These are phyloP conservation scores for Neurospora sp. DNA, from an alignment of 495 filamentous ascomycete species.

Conservation along the genomic window DNA sequence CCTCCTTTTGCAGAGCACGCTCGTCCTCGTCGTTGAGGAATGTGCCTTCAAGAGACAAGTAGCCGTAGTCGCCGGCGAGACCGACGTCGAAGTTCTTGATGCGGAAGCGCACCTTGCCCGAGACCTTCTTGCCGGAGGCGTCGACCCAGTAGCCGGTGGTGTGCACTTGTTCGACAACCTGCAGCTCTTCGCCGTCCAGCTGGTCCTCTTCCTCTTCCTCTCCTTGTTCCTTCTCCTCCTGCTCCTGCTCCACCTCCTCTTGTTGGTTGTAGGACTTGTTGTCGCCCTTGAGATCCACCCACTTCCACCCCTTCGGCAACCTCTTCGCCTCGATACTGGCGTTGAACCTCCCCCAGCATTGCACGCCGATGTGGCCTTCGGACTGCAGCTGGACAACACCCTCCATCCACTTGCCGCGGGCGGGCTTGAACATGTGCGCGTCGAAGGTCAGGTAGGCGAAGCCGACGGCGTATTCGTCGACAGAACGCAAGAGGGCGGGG, in stretches of 20 bases:
- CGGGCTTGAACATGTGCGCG: slow-evolving; percentile 34
- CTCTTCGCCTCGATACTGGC: slow-evolving; percentile 39
- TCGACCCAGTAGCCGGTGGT: slow-evolving; percentile 42
- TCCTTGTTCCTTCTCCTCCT: slow-evolving; percentile 10
- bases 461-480: slow-evolving; percentile 36
- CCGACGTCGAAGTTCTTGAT: slow-evolving; percentile 43
- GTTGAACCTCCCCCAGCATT: slow-evolving; percentile 42
- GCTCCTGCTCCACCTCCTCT: slow-evolving; percentile 2
- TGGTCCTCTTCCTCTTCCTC: slow-evolving; percentile 13
- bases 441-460: slow-evolving; percentile 40
- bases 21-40: slow-evolving; percentile 35
- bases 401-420: slow-evolving; percentile 39
- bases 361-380: slow-evolving; percentile 38
- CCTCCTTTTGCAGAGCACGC: slow-evolving; percentile 21
- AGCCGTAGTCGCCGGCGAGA: slow-evolving; percentile 38
- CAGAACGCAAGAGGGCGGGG: slow-evolving; percentile 25
- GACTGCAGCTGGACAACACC: slow-evolving; percentile 38
- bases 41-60: slow-evolving; percentile 38
- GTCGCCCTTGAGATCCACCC: slow-evolving; percentile 30
- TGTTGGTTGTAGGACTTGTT: slow-evolving; percentile 4
- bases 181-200: slow-evolving; percentile 19
- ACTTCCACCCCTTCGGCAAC: slow-evolving; percentile 35
- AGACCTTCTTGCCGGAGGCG: slow-evolving; percentile 24
- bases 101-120: slow-evolving; percentile 35
- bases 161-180: slow-evolving; percentile 33